Conservation (phyloP, 495 filamentous ascomycete genomes). For the Clavariopsis aquatica region DNA sequence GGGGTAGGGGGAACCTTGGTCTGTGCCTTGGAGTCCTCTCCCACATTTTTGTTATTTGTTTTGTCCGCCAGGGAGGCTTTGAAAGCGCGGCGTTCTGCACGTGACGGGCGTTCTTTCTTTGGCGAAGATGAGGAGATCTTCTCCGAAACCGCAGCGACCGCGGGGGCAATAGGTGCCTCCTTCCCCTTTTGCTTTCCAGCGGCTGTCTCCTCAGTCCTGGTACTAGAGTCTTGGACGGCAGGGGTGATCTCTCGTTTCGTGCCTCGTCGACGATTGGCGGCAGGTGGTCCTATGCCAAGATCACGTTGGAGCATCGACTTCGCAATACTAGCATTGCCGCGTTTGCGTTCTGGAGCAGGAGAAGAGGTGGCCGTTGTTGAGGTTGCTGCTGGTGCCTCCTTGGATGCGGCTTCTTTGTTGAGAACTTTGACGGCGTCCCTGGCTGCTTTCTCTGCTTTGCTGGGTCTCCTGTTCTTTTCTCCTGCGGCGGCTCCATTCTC, state of each 20-base stretch:
- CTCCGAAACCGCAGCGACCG: constrained; percentile 7
- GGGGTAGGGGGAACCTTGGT: constrained; percentile 20
- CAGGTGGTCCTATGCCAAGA: constrained; percentile 70
- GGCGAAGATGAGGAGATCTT: constrained; percentile 27
- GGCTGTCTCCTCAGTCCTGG: constrained; percentile 40
- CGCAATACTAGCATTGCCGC: constrained; percentile 72
- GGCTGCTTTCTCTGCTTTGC: constrained; percentile 60
- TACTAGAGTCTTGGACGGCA: constrained; percentile 12
- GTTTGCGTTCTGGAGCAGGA: constrained; percentile 54
- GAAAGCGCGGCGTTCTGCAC: constrained; percentile 37
- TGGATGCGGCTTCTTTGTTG: constrained; percentile 59
- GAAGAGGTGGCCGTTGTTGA: constrained; percentile 39
- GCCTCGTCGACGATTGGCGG: constrained; percentile 51
- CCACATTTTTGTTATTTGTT: constrained; percentile 29
- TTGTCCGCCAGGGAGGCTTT: constrained; percentile 36
- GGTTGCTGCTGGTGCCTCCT: constrained; percentile 33
- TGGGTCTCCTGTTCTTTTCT: constrained; percentile 51
- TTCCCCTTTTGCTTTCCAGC: constrained; percentile 26
- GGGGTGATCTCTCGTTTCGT: constrained; percentile 45
- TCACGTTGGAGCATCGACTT: constrained; percentile 89
- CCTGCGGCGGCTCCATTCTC: constrained; percentile 38
- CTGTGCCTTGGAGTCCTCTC: constrained; percentile 28
- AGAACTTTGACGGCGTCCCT: constrained; percentile 81
- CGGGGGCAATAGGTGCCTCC: constrained; percentile 22
- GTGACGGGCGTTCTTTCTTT: constrained; percentile 37